Percentiles rank a stretch among this genome's conserved stretches.
phyloP scores from a whole-genome alignment of 805 yeast genomes.

The Teunomyces funiuensis region DNA sequence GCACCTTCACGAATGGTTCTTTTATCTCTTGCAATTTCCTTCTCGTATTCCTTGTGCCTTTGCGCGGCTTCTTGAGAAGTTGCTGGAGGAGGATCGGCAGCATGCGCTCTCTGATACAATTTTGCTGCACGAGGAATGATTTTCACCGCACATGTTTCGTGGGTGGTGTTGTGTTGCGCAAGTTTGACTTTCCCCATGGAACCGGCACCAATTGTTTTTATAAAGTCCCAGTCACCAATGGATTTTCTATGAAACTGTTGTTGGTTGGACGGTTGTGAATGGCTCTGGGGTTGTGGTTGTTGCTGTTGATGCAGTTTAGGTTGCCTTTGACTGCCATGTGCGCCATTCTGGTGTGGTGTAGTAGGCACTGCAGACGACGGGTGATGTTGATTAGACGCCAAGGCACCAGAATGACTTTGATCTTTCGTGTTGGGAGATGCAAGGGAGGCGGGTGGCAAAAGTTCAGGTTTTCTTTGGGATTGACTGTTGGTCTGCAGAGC shows the following conservation, averaged over 20 bases:
- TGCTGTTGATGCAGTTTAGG: slow-evolving; percentile 8
- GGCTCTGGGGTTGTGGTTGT: slow-evolving; percentile 8
- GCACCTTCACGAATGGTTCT: slow-evolving; percentile 96
- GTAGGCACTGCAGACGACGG: not conserved
- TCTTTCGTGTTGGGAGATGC: slow-evolving; percentile 13
- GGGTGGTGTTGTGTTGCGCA: slow-evolving; percentile 80
- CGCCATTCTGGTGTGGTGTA: slow-evolving; percentile 1
- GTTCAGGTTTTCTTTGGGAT: slow-evolving; percentile 17
- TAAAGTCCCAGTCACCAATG: slow-evolving; percentile 95
- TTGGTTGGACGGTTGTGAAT: slow-evolving; percentile 5
- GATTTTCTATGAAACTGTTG: slow-evolving; percentile 77
- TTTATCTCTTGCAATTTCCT: slow-evolving; percentile 85
- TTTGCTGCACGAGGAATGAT: slow-evolving; percentile 89
- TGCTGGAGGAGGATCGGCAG: slow-evolving; percentile 63
- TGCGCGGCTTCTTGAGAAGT: slow-evolving; percentile 57
- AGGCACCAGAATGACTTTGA: not conserved
- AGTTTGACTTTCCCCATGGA: slow-evolving; percentile 98
- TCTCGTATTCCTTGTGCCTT: slow-evolving; percentile 68
- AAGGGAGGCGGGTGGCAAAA: slow-evolving; percentile 34
- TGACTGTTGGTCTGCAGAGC: slow-evolving; percentile 2
- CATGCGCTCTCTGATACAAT: slow-evolving; percentile 69
- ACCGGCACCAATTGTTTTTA: slow-evolving; percentile 95
- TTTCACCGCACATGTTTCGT: slow-evolving; percentile 86
- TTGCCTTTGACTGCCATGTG: not conserved
- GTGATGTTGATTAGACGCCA: not conserved